These are phyloP conservation scores for Phaffia australis DNA, from an alignment of 768 basidiomycete genomes.

Conservation along the genomic window DNA sequence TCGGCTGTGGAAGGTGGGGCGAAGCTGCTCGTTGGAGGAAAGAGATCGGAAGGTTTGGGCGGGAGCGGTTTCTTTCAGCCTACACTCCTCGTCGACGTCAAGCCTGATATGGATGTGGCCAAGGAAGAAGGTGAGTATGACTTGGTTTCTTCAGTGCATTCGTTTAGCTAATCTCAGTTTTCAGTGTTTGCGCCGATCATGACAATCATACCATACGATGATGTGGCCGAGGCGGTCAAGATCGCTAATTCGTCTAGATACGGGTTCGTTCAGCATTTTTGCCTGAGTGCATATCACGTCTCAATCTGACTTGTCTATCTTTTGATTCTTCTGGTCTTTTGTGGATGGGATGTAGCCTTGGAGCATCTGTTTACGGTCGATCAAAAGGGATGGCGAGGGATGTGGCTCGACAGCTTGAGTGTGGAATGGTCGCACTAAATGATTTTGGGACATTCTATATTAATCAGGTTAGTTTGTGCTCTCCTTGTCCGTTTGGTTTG, in stretches of 20 bases:
- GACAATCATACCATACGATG: slow-evolving; percentile 70
- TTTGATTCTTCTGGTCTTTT: background rate
- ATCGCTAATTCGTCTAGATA: slow-evolving; percentile 82
- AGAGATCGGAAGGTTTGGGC: slow-evolving; percentile 44
- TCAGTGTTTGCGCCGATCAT: slow-evolving; percentile 89
- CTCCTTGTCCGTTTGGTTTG: no score
- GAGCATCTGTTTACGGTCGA: slow-evolving; percentile 87
- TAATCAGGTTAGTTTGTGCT: slow-evolving; percentile 48
- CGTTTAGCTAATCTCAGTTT: background rate
- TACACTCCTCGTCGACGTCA: slow-evolving; percentile 73
- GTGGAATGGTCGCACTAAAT: slow-evolving; percentile 95
- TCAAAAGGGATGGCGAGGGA: slow-evolving; percentile 64
- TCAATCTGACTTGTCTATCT: background rate
- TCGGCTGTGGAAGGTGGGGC: slow-evolving; percentile 63
- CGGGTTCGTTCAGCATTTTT: slow-evolving; percentile 16
- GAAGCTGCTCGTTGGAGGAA: slow-evolving; percentile 53
- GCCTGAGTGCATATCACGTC: background rate
- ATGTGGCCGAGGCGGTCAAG: slow-evolving; percentile 69
- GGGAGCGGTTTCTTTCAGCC: slow-evolving; percentile 74
- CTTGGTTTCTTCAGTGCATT: no score
- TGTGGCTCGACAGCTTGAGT: slow-evolving; percentile 71
- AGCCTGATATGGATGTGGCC: slow-evolving; percentile 60
- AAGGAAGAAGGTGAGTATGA: slow-evolving; percentile 58
- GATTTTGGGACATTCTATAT: slow-evolving; percentile 61
- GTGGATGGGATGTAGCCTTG: slow-evolving; percentile 47